These are phyloP conservation scores for Fusarium nematophilum DNA, from an alignment of 2,329 filamentous ascomycete genomes.

Conservation along the genomic window DNA sequence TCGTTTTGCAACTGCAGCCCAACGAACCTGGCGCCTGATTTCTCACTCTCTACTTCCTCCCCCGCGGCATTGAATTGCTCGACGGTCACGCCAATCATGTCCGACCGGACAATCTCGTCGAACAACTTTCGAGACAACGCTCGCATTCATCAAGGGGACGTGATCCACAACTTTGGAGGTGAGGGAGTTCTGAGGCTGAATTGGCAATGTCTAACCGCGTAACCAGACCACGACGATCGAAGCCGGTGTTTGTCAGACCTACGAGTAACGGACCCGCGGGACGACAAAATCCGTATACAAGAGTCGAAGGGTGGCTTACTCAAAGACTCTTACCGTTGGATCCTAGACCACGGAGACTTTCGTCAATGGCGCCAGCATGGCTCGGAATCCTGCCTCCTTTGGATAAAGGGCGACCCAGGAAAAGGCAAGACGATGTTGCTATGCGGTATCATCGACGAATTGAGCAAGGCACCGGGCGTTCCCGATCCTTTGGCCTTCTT, in stretches of 20 bases:
- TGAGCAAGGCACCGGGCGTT: not conserved
- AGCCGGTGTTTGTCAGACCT: not conserved
- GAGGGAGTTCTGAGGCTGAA: not conserved
- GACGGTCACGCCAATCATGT: too few species aligned
- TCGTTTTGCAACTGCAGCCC: too few species aligned
- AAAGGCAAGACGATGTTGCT: constrained; percentile 53
- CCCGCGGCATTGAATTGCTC: too few species aligned
- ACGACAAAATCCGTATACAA: constrained; percentile 22
- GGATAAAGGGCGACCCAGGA: constrained; percentile 49
- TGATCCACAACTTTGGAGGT: not conserved
- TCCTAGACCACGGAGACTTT: constrained; percentile 45
- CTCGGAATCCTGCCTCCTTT: constrained; percentile 37
- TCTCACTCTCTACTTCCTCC: too few species aligned
- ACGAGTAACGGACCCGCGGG: not conserved
- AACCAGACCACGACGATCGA: not conserved
- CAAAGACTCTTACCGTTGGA: constrained; percentile 45
- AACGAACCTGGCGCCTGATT: too few species aligned
- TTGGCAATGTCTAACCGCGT: not conserved
- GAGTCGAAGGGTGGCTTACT: constrained; percentile 33
- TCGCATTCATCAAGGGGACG: not conserved
- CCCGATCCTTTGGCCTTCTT: constrained; percentile 42
- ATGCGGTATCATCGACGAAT: constrained; percentile 43
- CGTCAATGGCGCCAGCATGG: constrained; percentile 39
- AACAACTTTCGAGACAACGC: not conserved
- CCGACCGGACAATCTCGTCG: not conserved